phyloP scores from a whole-genome alignment of 2,329 filamentous ascomycete species.

The Ilyonectria destructans region DNA sequence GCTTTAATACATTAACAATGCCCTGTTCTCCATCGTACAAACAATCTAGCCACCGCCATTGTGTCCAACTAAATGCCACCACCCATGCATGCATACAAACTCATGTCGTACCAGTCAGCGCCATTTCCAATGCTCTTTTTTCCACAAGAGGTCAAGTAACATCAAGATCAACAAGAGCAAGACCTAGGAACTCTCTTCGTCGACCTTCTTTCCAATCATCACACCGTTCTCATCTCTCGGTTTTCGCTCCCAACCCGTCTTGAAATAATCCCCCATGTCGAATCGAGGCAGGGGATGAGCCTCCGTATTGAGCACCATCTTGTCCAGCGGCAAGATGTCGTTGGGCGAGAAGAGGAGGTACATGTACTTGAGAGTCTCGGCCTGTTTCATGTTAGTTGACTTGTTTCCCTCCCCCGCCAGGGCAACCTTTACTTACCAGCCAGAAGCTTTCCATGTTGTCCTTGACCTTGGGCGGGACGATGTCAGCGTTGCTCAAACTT shows the following conservation, averaged over 20 bases:
- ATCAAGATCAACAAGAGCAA: background rate
- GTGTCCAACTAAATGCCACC: slow-evolving; percentile 8
- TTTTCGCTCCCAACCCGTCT: slow-evolving; percentile 85
- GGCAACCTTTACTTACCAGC: slow-evolving; percentile 75
- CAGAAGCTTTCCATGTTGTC: slow-evolving; percentile 99
- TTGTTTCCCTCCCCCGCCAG: background rate
- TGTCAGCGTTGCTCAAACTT: slow-evolving; percentile 82
- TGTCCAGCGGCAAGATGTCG: slow-evolving; percentile 86
- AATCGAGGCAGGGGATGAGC: slow-evolving; percentile 93
- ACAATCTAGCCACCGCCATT: slow-evolving; percentile 14
- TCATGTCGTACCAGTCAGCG: background rate
- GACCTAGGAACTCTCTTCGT: slow-evolving; percentile 20
- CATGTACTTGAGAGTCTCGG: slow-evolving; percentile 98
- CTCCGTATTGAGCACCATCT: slow-evolving; percentile 96
- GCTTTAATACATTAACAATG: slow-evolving; percentile 14
- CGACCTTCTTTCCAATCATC: slow-evolving; percentile 50
- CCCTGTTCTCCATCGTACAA: slow-evolving; percentile 23
- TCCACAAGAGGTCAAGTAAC: too few species aligned
- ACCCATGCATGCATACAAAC: background rate
- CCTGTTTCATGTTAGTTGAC: slow-evolving; percentile 64
- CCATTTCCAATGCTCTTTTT: background rate
- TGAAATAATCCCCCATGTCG: slow-evolving; percentile 81
- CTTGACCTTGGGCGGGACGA: slow-evolving; percentile 76
- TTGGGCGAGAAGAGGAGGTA: slow-evolving; percentile 93
- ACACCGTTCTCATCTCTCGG: slow-evolving; percentile 67